Evolutionary conservation across 192 early-diverging fungal species (phyloP), one percentile per base, ranked within the genome.

Genomic region (Coemansia sp.): DNA sequence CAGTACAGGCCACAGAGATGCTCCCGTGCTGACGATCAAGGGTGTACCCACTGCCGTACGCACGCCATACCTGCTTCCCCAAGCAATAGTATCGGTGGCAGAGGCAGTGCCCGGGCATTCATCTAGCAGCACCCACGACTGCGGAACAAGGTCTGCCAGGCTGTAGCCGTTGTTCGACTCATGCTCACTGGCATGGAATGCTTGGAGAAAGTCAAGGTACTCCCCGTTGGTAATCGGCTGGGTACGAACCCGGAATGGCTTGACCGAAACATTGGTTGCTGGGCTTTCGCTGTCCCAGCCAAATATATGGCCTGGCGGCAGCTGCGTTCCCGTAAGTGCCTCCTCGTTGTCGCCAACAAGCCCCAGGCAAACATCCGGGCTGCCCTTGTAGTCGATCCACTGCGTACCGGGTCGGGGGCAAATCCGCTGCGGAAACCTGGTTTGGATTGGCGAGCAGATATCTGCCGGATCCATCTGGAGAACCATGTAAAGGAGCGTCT

Each of bases 221-320:
- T 96, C 91, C 19, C 54, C 67, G 43, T 88, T 85, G 11, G 90
- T 88, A 2, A 96, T 81, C 14, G 85, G 90, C 9, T 90, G 83
- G 6, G 80, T 70, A 41, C 87, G 85, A 20, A 94, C 84, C 16
- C 54, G 58, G 52, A 85, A 89, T 2, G 73, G 28, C 20, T 44
- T 16, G 4, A 83, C 51, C 0, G 54, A 21, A 2, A 60, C 47
- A 5, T 54, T 44, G n/a, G 30, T 64, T 8, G 58, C 35, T 12
- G 91, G 88, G 26, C 78, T 71, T 46, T 96, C 93, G 60, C 87
- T 92, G 67, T 94, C 91, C 93, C 93, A 96, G 9, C 93, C 93
- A 80, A 86, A 87, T 2, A 64, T 48, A 25, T 75, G 47, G 26
- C 35, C 36, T 20, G 55, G 3, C 18, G 30, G 31, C 51, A 63